Percentiles rank a stretch among this genome's conserved stretches.
Evolutionary conservation across 108 stramenopile genomes (phyloP).

Genomic region (Skeletonema tropicum): DNA sequence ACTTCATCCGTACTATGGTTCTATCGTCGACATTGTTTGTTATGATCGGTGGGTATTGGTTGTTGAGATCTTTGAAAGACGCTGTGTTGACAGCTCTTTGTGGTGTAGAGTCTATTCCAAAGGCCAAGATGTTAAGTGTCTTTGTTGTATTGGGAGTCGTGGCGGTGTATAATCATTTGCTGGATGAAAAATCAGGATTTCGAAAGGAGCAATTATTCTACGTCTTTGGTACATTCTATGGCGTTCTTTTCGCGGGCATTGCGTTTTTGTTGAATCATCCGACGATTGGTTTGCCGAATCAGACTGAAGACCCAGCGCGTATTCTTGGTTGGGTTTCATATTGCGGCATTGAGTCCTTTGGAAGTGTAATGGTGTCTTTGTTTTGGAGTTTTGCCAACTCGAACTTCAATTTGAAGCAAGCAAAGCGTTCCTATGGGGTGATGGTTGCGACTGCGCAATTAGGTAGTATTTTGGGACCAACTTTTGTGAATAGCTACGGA

Average conservation of each 20-base stretch:
- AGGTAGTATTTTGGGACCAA: conserved; percentile 93
- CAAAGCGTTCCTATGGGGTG: conserved; percentile 94
- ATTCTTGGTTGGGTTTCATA: conserved; percentile 96
- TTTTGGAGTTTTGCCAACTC: conserved; percentile 98
- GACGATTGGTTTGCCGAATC: conserved; percentile 87
- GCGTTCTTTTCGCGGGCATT: conserved; percentile 78
- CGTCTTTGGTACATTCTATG: conserved; percentile 94
- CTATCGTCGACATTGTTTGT: conserved; percentile 95
- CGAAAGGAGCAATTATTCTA: conserved; percentile 96
- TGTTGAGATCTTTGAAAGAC: conserved; percentile 94
- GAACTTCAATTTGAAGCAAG: conserved; percentile 88
- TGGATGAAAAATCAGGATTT: conserved; percentile 73
- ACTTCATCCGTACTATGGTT: conserved; percentile 88
- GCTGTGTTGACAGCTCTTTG: conserved; percentile 93
- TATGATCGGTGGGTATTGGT: conserved; percentile 98
- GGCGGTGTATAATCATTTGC: conserved; percentile 88
- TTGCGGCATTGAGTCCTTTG: conserved; percentile 95
- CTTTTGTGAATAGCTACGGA: conserved; percentile 80
- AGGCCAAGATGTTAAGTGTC: conserved; percentile 93
- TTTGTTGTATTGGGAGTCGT: conserved; percentile 93
- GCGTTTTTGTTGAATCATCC: conserved; percentile 80
- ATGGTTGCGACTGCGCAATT: conserved; percentile 95
- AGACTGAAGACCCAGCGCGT: conserved; percentile 69
- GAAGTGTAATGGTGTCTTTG: conserved; percentile 92
- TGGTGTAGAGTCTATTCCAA: conserved; percentile 92